A percentile compares a stretch with the other conserved stretches of the same genome.
Conservation (phyloP, 345 rosid species). For the Brassica carinata region DNA sequence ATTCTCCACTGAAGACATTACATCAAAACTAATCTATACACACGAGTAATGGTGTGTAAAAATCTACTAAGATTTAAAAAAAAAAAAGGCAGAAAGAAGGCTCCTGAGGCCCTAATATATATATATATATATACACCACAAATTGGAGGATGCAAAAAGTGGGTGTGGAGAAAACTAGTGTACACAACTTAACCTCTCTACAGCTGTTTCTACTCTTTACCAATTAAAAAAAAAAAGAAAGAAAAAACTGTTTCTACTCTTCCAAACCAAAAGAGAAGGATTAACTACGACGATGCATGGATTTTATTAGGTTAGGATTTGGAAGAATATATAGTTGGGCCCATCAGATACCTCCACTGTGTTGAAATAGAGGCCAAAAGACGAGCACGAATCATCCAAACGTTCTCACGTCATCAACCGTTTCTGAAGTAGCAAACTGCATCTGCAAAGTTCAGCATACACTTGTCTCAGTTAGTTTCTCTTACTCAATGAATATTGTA, state of each 20-base stretch:
- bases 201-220: conserved; percentile 17
- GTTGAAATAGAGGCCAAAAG: conserved; percentile 15
- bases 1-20: not conserved
- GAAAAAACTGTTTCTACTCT: conserved; percentile 15
- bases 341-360: conserved; percentile 18
- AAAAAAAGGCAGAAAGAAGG: not conserved
- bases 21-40: conserved; percentile 11
- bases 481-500: not conserved
- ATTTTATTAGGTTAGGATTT: conserved; percentile 13
- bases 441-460: conserved; percentile 20
- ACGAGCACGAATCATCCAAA: conserved; percentile 15
- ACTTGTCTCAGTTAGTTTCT: conserved; percentile 9
- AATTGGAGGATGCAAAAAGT: conserved; percentile 13
- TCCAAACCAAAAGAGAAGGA: conserved; percentile 16
- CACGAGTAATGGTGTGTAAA: not conserved
- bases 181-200: conserved; percentile 23
- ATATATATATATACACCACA: conserved; percentile 1
- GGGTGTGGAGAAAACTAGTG: conserved; percentile 12
- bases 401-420: conserved; percentile 13
- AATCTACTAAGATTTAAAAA: not conserved
- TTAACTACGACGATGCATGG: not conserved
- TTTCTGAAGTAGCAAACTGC: conserved; percentile 19
- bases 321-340: conserved; percentile 19
- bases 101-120: conserved; percentile 18
- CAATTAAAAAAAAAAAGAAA: not conserved